These are phyloP conservation scores for Xylaria arbuscula DNA, from an alignment of 2,329 filamentous ascomycete genomes.

Conservation along the genomic window DNA sequence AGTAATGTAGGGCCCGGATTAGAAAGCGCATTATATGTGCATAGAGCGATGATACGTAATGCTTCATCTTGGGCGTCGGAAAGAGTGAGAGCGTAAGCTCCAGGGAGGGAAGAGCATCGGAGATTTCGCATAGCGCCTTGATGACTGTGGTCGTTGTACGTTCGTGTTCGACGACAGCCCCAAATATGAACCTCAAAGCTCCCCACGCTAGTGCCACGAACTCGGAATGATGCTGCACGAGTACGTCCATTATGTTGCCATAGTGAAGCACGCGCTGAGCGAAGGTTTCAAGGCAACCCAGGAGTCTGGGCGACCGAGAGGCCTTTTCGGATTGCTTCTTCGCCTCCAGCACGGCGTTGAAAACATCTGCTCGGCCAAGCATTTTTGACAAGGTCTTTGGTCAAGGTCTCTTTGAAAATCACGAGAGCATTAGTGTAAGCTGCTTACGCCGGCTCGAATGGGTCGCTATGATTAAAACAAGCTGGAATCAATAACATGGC, in stretches of 20 bases:
- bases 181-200: conserved; percentile 27
- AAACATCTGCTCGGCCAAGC: conserved; percentile 3
- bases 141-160: conserved; percentile 19
- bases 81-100: conserved; percentile 22
- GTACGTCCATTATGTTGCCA: conserved; percentile 26
- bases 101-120: conserved; percentile 17
- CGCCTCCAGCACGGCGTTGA: conserved; percentile 10
- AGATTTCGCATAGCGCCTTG: conserved; percentile 18
- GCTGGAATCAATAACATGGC: not conserved
- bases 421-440: conserved; percentile 14
- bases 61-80: conserved; percentile 23
- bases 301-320: not conserved
- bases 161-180: conserved; percentile 18
- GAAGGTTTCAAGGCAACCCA: not conserved
- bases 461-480: not conserved
- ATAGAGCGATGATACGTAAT: conserved; percentile 15
- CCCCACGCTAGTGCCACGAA: conserved; percentile 24
- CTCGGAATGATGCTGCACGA: conserved; percentile 28
- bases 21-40: conserved; percentile 23
- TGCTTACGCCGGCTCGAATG: conserved; percentile 20
- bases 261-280: conserved; percentile 15
- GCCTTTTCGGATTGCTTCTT: conserved; percentile 9
- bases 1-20: conserved; percentile 16
- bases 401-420: conserved; percentile 18
- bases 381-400: conserved; percentile 17